These are phyloP conservation scores for Macaranga tanarius DNA, from an alignment of 441 rosid genomes.

Conservation along the genomic window DNA sequence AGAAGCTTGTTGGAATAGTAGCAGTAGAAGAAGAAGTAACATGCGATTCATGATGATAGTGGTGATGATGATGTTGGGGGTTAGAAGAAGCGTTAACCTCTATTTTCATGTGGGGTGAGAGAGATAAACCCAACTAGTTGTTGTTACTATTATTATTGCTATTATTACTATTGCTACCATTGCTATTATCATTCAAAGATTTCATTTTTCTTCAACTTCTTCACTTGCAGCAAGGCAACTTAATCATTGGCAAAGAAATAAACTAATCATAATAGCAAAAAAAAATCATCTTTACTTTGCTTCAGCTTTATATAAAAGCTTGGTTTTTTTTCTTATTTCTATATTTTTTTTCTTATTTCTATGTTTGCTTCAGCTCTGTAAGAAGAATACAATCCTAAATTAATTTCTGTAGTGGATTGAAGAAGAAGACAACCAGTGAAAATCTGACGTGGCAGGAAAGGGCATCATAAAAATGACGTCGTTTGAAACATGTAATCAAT, in stretches of 20 bases:
- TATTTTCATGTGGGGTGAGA: conserved; percentile 71
- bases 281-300: conserved; percentile 16
- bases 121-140: conserved; percentile 78
- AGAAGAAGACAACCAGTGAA: too few relatives aligned
- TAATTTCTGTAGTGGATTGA: too few relatives aligned
- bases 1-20: conserved; percentile 46
- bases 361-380: too few relatives aligned
- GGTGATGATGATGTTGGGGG: conserved; percentile 38
- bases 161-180: conserved; percentile 25
- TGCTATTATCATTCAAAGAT: conserved; percentile 41
- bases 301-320: conserved; percentile 30
- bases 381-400: too few relatives aligned
- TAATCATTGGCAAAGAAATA: conserved; percentile 53
- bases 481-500: too few relatives aligned
- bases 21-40: conserved; percentile 16
- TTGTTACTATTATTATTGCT: conserved; percentile 24
- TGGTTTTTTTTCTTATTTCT: conserved; percentile 26
- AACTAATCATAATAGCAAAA: conserved; percentile 38
- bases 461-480: too few relatives aligned
- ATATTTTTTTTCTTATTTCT: conserved; percentile 15
- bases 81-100: conserved; percentile 40
- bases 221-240: conserved; percentile 28
- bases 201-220: conserved; percentile 40
- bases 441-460: too few relatives aligned
- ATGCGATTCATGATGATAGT: conserved; percentile 29